These are phyloP conservation scores for Gossypium turneri DNA, from an alignment of 345 rosid genomes.

Conservation along the genomic window DNA sequence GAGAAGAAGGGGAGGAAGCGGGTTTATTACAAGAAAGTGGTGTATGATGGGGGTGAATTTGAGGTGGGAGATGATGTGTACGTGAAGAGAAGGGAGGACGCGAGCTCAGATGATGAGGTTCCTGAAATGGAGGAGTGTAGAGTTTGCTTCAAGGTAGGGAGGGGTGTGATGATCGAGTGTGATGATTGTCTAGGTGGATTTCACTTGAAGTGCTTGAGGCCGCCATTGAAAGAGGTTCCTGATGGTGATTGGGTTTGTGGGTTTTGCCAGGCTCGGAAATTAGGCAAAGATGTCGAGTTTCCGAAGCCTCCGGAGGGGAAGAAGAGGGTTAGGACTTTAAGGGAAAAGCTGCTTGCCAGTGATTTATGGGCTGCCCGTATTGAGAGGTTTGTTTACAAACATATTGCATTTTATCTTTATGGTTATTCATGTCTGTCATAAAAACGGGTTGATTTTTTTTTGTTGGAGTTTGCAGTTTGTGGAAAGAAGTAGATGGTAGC, in stretches of 20 bases:
- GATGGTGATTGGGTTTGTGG: conserved; percentile 89
- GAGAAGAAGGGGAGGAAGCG: conserved; percentile 33
- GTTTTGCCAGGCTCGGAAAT: conserved; percentile 57
- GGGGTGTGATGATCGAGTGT: conserved; percentile 72
- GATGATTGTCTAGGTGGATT: conserved; percentile 88
- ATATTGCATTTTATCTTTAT: background rate
- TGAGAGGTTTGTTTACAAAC: conserved; percentile 42
- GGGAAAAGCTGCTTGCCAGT: conserved; percentile 86
- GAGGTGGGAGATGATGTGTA: conserved; percentile 78
- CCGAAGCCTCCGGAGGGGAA: conserved; percentile 65
- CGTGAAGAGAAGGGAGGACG: conserved; percentile 78
- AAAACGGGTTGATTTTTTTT: background rate
- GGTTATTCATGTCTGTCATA: background rate
- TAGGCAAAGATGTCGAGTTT: conserved; percentile 43
- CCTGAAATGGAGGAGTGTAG: conserved; percentile 78
- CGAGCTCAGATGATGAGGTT: conserved; percentile 57
- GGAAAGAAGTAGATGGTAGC: conserved; percentile 69
- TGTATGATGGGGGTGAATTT: conserved; percentile 66
- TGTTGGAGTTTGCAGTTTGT: conserved; percentile 40
- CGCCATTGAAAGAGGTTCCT: conserved; percentile 69
- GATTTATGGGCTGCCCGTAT: conserved; percentile 83
- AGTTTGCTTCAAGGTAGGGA: conserved; percentile 66
- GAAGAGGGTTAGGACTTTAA: conserved; percentile 57
- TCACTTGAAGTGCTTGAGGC: conserved; percentile 85
- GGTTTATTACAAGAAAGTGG: conserved; percentile 64